Evolutionary conservation across 768 basidiomycete genomes (phyloP).

Genomic region (Dioszegia hungarica): DNA sequence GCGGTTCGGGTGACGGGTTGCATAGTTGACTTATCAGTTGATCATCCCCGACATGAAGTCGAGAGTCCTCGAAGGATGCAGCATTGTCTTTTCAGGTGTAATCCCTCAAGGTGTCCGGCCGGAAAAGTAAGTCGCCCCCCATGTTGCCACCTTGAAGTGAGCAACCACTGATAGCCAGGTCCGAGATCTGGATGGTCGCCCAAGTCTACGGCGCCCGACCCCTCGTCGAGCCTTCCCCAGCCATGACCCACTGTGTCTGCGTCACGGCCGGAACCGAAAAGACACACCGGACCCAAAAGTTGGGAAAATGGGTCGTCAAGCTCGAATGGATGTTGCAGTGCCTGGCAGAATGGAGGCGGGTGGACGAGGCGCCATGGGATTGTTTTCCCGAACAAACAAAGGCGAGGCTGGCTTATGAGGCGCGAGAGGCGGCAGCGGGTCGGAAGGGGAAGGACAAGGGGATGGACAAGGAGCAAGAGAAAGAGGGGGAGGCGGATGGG

Average conservation of each 20-base stretch:
- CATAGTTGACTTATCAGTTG: slow-evolving; percentile 52
- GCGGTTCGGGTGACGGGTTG: background rate
- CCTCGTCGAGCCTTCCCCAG: slow-evolving; percentile 61
- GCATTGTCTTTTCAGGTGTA: slow-evolving; percentile 88
- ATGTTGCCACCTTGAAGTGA: background rate
- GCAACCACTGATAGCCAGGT: slow-evolving; percentile 34
- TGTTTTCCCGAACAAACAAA: background rate
- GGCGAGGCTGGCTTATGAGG: no score
- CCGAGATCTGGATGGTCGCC: slow-evolving; percentile 78
- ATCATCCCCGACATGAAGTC: slow-evolving; percentile 80
- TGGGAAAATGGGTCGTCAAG: slow-evolving; percentile 78
- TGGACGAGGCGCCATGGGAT: slow-evolving; percentile 64
- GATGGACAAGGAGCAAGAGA: background rate
- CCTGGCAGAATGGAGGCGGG: slow-evolving; percentile 76
- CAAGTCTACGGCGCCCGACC: slow-evolving; percentile 75
- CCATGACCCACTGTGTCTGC: slow-evolving; percentile 85
- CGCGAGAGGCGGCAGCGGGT: background rate
- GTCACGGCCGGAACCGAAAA: slow-evolving; percentile 84
- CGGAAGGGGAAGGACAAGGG: background rate
- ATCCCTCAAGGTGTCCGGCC: slow-evolving; percentile 83
- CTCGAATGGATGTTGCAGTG: slow-evolving; percentile 84
- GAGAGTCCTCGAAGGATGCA: slow-evolving; percentile 69
- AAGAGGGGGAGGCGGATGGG: background rate
- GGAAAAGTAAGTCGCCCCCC: slow-evolving; percentile 54
- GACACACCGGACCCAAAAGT: slow-evolving; percentile 74